These are phyloP conservation scores for Chrysoporthe puriensis DNA, from an alignment of 2,329 filamentous ascomycete species.

Conservation along the genomic window DNA sequence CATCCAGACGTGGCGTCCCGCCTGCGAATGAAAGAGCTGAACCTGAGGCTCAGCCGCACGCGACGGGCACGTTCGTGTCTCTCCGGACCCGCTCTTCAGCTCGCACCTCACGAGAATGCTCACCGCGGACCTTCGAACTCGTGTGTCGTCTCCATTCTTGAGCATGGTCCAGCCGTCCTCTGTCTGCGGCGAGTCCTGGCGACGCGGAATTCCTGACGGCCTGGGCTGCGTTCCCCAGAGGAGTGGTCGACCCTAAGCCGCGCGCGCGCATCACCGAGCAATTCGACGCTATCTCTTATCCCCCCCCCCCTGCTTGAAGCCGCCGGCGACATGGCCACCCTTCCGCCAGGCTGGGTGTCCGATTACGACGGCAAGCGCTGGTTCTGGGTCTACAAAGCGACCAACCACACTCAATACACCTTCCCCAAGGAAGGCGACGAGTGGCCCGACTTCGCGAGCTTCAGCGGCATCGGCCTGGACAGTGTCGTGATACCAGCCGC, in stretches of 20 bases:
- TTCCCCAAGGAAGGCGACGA: slow-evolving; percentile 63
- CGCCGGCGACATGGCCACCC: slow-evolving; percentile 41
- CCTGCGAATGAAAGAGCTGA: slow-evolving; percentile 1
- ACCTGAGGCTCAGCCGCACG: not conserved
- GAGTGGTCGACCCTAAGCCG: no score
- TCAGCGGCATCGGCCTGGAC: slow-evolving; percentile 29
- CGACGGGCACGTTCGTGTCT: not conserved
- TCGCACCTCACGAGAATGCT: not conserved
- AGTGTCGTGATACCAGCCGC: slow-evolving; percentile 39
- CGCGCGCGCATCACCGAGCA: no score
- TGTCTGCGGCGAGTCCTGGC: no score
- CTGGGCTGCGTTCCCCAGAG: no score
- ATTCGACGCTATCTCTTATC: no score
- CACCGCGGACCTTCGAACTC: not conserved
- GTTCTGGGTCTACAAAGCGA: slow-evolving; percentile 61
- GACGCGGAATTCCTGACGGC: no score
- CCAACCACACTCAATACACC: slow-evolving; percentile 57
- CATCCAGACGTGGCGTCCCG: not conserved
- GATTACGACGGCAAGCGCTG: slow-evolving; percentile 62
- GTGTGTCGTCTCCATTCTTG: not conserved
- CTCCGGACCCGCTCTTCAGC: not conserved
- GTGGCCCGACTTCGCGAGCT: slow-evolving; percentile 53
- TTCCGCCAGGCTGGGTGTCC: slow-evolving; percentile 59
- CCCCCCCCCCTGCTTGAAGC: no score
- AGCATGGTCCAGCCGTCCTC: not conserved